Evolutionary conservation across 352 stramenopile species (phyloP).

Genomic region (Globisporangium emineosum): DNA sequence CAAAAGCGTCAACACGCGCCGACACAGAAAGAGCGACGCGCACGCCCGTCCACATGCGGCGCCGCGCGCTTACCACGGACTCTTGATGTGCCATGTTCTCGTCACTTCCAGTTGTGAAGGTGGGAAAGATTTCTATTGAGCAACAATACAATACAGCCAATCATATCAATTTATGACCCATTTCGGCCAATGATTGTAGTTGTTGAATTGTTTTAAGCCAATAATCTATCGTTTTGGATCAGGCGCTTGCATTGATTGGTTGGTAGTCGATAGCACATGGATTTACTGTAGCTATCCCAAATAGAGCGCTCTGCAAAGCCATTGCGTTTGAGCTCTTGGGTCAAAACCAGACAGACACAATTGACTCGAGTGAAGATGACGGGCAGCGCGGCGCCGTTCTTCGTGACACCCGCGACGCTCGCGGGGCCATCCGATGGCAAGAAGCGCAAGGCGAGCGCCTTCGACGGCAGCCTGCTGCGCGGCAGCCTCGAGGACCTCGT

Average conservation of each 20-base stretch:
- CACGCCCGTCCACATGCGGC: conserved; percentile 9
- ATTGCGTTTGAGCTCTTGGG: background rate
- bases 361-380: conserved; percentile 35
- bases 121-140: background rate
- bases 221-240: conserved; percentile 5
- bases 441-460: conserved; percentile 30
- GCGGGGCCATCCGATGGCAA: conserved; percentile 2
- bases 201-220: conserved; percentile 3
- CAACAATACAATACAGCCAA: too few relatives aligned
- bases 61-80: conserved; percentile 19
- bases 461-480: conserved; percentile 22
- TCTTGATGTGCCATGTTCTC: conserved; percentile 27
- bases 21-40: background rate
- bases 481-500: conserved; percentile 40
- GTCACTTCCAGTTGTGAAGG: conserved; percentile 74
- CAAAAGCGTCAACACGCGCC: background rate
- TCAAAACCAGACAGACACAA: conserved; percentile 5
- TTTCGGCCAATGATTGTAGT: conserved; percentile 6
- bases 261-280: background rate
- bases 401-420: conserved; percentile 35
- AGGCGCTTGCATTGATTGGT: conserved; percentile 2
- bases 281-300: background rate
- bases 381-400: conserved; percentile 39
- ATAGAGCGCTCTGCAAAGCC: background rate
- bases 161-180: conserved; percentile 3